Evolutionary conservation across 164 flowering plant genomes (phyloP), one percentile per base, ranked within the genome.

Genomic region (Euptelea pleiosperma): DNA sequence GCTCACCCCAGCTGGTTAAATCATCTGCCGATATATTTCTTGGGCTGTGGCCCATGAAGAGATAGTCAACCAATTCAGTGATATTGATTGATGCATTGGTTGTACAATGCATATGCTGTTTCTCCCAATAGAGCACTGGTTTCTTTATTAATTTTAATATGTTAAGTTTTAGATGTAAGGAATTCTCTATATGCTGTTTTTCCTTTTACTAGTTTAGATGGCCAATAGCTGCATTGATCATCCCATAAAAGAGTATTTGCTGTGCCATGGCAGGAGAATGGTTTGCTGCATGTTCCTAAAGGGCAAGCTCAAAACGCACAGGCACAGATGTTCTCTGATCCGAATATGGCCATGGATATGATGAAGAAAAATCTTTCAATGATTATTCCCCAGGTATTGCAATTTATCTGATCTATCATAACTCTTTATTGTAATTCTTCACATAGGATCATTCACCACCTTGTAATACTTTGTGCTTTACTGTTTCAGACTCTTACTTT

Each of bases 261-360:
- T 52, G 21, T 18, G 42, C 19, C 21, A 37, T 70, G 70, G 68
- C 78, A 93, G 98, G 98, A 90, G 67, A 88, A 90, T 80, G 98
- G 98, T 1, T 75, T 93, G 60, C 70, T 93, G 6, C 65, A 64
- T 69, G 97, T 90, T 57, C 98, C 98, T 0, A 90, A 87, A 71
- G 97, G 84, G 16, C 94, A 90, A 75, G 83, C 80, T 52, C 84
- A 71, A 57, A 93, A 93, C 77, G 53, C 97, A 28, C 98, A 93
- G 60, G 97, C 98, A 18, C 98, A 90, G 68, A 93, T 93, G 98
- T 82, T 90, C 57, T 84, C 98, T 62, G 98, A 93, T 72, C 98
- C 98, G n/a, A 93, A 93, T 67, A 90, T 93, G 98, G 98, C 98
- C 24, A 86, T 90, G 97, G 98, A 93, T 67, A 93, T 93, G 98